Percentiles rank a stretch among this genome's conserved stretches.
phyloP scores from a whole-genome alignment of 2,329 filamentous ascomycete genomes.

The Aspergillus costaricaensis region DNA sequence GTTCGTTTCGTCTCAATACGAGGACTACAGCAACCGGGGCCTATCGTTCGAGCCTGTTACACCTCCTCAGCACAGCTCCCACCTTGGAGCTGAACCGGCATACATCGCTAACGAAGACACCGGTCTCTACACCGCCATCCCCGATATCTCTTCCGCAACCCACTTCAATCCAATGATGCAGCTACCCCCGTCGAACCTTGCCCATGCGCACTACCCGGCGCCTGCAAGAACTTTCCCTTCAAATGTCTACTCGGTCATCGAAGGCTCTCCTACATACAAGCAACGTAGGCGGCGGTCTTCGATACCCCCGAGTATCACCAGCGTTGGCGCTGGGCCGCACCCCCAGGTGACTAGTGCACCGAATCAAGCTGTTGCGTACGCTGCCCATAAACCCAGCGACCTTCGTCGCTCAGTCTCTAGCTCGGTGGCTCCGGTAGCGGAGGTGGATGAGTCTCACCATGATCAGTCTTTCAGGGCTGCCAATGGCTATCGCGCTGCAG shows the following conservation, averaged over 20 bases:
- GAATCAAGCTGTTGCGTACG: slow-evolving; percentile 51
- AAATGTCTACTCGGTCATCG: slow-evolving; percentile 92
- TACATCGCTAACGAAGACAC: slow-evolving; percentile 99
- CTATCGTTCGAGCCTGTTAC: slow-evolving; percentile 97
- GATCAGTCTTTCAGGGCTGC: slow-evolving; percentile 78
- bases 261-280: slow-evolving; percentile 98
- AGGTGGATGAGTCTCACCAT: slow-evolving; percentile 75
- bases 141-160: slow-evolving; percentile 75
- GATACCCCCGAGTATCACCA: slow-evolving; percentile 77
- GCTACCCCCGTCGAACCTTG: slow-evolving; percentile 80
- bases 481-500: slow-evolving; percentile 69
- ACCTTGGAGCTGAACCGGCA: slow-evolving; percentile 81
- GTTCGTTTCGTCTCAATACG: slow-evolving; percentile 97
- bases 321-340: slow-evolving; percentile 60
- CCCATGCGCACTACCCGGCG: slow-evolving; percentile 75
- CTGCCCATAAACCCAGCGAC: slow-evolving; percentile 80
- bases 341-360: slow-evolving; percentile 45
- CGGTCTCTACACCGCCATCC: slow-evolving; percentile 90
- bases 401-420: slow-evolving; percentile 86
- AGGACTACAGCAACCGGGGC: slow-evolving; percentile 95
- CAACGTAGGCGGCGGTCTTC: slow-evolving; percentile 92
- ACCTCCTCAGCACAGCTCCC: slow-evolving; percentile 84
- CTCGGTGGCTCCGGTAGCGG: slow-evolving; percentile 78
- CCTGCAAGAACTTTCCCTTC: slow-evolving; percentile 66
- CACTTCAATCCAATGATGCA: slow-evolving; percentile 88